A percentile compares a stretch with the other conserved stretches of the same genome.
phyloP scores from a whole-genome alignment of 108 stramenopile genomes.

The Skeletonema tropicum region DNA sequence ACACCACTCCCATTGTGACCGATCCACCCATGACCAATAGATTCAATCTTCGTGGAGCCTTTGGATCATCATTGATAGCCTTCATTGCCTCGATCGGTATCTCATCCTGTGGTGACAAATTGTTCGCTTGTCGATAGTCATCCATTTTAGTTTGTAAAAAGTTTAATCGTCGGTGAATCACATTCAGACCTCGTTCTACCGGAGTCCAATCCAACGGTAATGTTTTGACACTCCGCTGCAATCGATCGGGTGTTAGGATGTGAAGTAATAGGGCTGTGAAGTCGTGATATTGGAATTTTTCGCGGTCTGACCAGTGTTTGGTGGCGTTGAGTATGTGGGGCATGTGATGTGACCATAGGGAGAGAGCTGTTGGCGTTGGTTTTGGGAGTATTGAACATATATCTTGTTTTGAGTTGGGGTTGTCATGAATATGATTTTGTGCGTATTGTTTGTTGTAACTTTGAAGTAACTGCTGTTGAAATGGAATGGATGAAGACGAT shows the following conservation, averaged over 20 bases:
- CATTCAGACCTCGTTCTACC: conserved; percentile 24
- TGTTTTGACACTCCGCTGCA: conserved; percentile 44
- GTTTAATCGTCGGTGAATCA: conserved; percentile 23
- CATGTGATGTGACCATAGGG: conserved; percentile 38
- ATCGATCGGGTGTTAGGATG: conserved; percentile 39
- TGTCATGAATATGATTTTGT: neutral
- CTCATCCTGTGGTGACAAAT: neutral
- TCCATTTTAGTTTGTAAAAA: conserved; percentile 20
- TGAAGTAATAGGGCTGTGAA: conserved; percentile 29
- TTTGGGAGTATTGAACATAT: conserved; percentile 35
- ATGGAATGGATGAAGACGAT: neutral
- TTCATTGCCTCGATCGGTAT: conserved; percentile 24
- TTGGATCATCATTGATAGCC: conserved; percentile 26
- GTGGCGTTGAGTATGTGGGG: conserved; percentile 36
- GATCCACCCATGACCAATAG: conserved; percentile 79
- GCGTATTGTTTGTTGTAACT: neutral
- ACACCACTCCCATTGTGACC: conserved; percentile 76
- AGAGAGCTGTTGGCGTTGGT: conserved; percentile 41
- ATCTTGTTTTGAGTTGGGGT: neutral
- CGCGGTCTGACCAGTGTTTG: conserved; percentile 19
- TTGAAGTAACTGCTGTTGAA: neutral
- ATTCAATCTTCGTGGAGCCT: conserved; percentile 64
- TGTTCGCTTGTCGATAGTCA: conserved; percentile 7
- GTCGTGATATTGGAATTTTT: conserved; percentile 26
- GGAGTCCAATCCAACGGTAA: conserved; percentile 49